phyloP scores from a whole-genome alignment of 176 grass and related monocot genomes.

The Cenchrus fungigraminus region DNA sequence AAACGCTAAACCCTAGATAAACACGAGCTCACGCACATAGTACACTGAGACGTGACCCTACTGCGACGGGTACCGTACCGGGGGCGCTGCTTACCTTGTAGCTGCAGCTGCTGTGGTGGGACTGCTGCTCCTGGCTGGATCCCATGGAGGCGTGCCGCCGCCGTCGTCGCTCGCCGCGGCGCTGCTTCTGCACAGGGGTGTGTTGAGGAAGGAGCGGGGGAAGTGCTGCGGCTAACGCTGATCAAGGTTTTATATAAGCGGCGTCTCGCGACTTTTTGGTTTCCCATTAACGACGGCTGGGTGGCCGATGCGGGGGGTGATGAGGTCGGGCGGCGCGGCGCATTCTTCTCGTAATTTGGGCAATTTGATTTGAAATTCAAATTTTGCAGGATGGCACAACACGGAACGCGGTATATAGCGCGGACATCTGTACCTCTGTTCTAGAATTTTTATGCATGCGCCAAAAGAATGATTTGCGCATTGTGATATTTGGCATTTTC shows the following conservation, averaged over 20 bases:
- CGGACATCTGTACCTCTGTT: not conserved
- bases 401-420: not conserved
- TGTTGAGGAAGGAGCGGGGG: not conserved
- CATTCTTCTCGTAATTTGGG: not conserved
- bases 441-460: not conserved
- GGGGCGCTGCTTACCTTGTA: constrained; percentile 20
- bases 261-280: not conserved
- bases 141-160: constrained; percentile 15
- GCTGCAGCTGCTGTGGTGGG: not conserved
- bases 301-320: not conserved
- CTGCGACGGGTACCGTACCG: not conserved
- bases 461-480: not conserved
- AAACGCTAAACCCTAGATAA: not conserved
- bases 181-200: not conserved
- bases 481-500: not conserved
- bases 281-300: not conserved
- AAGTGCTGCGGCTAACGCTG: not conserved
- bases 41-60: not conserved
- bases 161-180: not conserved
- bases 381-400: not conserved
- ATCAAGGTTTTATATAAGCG: not conserved
- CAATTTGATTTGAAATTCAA: not conserved
- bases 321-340: not conserved
- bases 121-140: constrained; percentile 22
- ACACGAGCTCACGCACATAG: not conserved